Conservation (phyloP, 495 filamentous ascomycete species). For the Daldinia vernicosa region DNA sequence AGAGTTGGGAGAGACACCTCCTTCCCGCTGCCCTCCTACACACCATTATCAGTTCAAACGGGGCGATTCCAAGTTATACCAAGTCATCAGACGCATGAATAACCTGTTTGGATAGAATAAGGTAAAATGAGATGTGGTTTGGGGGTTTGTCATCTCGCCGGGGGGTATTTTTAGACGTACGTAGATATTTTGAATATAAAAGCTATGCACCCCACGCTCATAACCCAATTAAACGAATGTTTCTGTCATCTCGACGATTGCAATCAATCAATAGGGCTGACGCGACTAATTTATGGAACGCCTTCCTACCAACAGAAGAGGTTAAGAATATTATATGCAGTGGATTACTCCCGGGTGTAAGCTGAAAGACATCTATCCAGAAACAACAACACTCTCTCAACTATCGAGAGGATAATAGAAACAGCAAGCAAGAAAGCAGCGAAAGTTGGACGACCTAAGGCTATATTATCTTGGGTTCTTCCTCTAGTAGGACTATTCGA, state of each 20-base stretch:
- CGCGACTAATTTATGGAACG: slow-evolving; percentile 6
- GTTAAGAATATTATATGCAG: neutral
- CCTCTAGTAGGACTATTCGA: slow-evolving; percentile 8
- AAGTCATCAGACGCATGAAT: slow-evolving; percentile 47
- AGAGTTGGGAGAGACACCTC: slow-evolving; percentile 37
- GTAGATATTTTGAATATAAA: slow-evolving; percentile 39
- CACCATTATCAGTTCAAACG: slow-evolving; percentile 40
- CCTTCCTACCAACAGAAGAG: neutral
- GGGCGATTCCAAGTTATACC: slow-evolving; percentile 37
- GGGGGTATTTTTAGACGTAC: slow-evolving; percentile 40
- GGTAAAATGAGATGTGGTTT: slow-evolving; percentile 20
- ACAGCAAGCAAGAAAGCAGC: neutral
- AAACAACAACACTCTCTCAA: neutral
- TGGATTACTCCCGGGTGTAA: slow-evolving; percentile 5
- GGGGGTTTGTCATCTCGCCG: slow-evolving; percentile 21
- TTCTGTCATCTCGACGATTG: slow-evolving; percentile 25
- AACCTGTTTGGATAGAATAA: slow-evolving; percentile 25
- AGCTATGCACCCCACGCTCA: slow-evolving; percentile 36
- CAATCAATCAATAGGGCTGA: slow-evolving; percentile 23
- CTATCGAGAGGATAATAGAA: neutral
- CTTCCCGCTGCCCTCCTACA: slow-evolving; percentile 38
- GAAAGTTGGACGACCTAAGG: neutral
- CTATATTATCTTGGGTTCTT: neutral
- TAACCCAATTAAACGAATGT: slow-evolving; percentile 36
- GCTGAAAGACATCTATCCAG: slow-evolving; percentile 1